Conservation (phyloP, 106 monocot genomes). For the Platanthera zijinensis region DNA sequence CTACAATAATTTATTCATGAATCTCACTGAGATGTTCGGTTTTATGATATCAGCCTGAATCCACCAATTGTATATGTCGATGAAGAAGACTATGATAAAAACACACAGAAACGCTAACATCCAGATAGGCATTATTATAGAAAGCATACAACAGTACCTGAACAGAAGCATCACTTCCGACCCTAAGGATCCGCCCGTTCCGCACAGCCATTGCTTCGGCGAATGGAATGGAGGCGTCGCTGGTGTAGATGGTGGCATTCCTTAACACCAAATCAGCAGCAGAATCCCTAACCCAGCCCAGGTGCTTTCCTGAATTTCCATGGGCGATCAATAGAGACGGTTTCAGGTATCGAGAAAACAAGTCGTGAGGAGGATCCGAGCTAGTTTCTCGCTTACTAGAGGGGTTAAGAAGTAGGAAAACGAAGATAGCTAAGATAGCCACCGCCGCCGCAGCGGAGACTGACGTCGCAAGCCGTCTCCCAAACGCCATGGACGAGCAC, state of each 20-base stretch:
- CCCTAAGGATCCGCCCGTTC: constrained; percentile 37
- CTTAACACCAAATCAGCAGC: constrained; percentile 54
- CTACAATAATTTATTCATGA: no score
- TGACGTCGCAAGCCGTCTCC: neutral
- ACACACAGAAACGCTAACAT: neutral
- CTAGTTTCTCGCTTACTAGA: constrained; percentile 1
- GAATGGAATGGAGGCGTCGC: constrained; percentile 39
- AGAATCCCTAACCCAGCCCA: neutral
- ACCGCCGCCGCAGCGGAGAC: constrained; percentile 19
- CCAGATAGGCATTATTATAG: neutral
- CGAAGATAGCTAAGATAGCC: constrained; percentile 1
- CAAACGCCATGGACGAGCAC: neutral
- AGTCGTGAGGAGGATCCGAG: neutral
- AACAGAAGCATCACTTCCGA: constrained; percentile 34
- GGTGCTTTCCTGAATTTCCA: constrained; percentile 11
- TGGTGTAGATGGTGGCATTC: constrained; percentile 70
- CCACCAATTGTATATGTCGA: no score
- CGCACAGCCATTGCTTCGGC: constrained; percentile 58
- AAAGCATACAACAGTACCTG: constrained; percentile 16
- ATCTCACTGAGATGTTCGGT: no score
- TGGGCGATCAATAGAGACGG: neutral
- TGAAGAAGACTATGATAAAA: neutral
- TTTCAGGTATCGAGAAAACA: neutral
- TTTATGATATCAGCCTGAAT: no score
- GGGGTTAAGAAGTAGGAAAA: constrained; percentile 4